Evolutionary conservation across 306 rosid species (phyloP).

Genomic region (Vachellia pachyceras): DNA sequence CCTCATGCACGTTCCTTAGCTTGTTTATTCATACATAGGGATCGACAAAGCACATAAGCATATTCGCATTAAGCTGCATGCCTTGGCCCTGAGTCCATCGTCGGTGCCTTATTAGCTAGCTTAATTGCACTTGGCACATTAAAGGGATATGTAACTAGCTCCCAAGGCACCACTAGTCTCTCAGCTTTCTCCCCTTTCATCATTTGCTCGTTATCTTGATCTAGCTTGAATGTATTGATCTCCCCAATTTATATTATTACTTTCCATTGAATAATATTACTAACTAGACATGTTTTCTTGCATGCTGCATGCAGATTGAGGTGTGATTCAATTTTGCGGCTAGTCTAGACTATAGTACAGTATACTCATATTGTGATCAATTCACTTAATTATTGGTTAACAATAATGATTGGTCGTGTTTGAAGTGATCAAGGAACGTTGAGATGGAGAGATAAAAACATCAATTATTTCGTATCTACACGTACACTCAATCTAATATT

Average conservation of each 20-base stretch:
- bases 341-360: no score
- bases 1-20: background rate
- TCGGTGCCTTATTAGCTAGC: background rate
- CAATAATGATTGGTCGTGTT: background rate
- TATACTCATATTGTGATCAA: background rate
- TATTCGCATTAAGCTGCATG: background rate
- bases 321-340: background rate
- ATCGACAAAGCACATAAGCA: background rate
- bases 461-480: background rate
- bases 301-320: background rate
- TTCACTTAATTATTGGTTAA: background rate
- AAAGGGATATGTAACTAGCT: background rate
- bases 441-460: no score
- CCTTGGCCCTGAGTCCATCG: background rate
- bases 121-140: background rate
- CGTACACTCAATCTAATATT: background rate
- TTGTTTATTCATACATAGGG: background rate
- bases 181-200: background rate
- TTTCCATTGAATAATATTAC: background rate
- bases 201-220: background rate
- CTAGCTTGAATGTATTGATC: background rate
- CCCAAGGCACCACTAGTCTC: background rate
- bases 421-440: background rate
- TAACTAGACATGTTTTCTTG: background rate
- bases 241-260: background rate